phyloP scores from a whole-genome alignment of 2,329 filamentous ascomycete genomes.

The Ophiocordyceps sinensis region DNA sequence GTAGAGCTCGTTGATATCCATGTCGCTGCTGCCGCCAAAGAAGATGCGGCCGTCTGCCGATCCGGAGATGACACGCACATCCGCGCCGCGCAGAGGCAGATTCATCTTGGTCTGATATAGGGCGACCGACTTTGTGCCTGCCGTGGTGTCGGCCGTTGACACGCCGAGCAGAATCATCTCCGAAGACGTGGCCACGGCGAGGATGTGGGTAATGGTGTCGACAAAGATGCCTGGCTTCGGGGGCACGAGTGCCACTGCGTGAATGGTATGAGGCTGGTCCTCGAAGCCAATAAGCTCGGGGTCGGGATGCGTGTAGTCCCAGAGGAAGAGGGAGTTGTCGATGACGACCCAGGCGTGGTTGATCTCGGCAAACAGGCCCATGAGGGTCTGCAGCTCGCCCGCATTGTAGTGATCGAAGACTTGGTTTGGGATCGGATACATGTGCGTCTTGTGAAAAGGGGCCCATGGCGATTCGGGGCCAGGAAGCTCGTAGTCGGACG shows the following conservation, averaged over 20 bases:
- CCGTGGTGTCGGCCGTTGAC: conserved; percentile 48
- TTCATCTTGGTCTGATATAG: conserved; percentile 85
- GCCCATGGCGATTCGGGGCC: conserved; percentile 56
- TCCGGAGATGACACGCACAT: conserved; percentile 65
- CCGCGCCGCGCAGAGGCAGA: conserved; percentile 59
- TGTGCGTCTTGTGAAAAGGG: conserved; percentile 76
- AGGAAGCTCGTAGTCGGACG: conserved; percentile 80
- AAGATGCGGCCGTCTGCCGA: conserved; percentile 85
- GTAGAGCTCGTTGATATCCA: conserved; percentile 83
- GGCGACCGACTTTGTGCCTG: conserved; percentile 57
- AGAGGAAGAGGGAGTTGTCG: conserved; percentile 90
- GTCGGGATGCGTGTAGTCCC: conserved; percentile 92
- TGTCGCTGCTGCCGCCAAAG: conserved; percentile 67
- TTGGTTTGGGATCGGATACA: conserved; percentile 79
- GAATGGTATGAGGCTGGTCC: conserved; percentile 76
- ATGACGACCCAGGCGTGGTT: conserved; percentile 93
- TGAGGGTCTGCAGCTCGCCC: conserved; percentile 74
- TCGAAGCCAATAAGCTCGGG: conserved; percentile 87
- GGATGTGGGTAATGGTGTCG: conserved; percentile 67
- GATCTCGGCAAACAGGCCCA: conserved; percentile 90
- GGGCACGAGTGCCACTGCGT: conserved; percentile 73
- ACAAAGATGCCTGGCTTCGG: conserved; percentile 84
- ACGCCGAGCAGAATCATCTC: conserved; percentile 84
- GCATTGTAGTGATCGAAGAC: conserved; percentile 89
- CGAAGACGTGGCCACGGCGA: conserved; percentile 74